A percentile compares a stretch with the other conserved stretches of the same genome.
Evolutionary conservation across 1,139 yeast genomes (phyloP).

Genomic region (Suhomyces wounanorum): DNA sequence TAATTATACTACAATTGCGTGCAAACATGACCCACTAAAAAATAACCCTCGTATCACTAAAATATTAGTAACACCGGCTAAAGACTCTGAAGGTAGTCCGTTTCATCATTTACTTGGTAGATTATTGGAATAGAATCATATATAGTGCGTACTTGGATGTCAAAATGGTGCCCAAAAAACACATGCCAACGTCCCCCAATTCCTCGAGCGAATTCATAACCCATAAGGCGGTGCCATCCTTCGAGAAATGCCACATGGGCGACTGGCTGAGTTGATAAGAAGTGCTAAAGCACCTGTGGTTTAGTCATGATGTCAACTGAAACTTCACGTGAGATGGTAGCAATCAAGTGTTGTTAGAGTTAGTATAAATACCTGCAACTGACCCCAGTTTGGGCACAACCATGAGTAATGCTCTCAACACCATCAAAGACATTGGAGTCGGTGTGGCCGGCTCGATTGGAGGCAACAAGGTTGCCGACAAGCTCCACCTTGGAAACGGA

Average conservation of each 20-base stretch:
- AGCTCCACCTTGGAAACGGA: slow-evolving; percentile 32
- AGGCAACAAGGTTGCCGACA: slow-evolving; percentile 40
- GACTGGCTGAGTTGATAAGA: neutral
- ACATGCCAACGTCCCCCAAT: neutral
- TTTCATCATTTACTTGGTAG: too few species aligned
- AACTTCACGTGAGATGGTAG: neutral
- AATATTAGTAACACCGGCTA: too few species aligned
- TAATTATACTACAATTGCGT: neutral
- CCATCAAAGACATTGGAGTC: slow-evolving; percentile 33
- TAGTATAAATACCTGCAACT: neutral
- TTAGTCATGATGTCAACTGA: too few species aligned
- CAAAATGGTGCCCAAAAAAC: neutral
- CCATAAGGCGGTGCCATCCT: neutral
- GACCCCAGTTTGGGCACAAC: neutral
- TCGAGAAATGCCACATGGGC: neutral
- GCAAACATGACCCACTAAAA: neutral
- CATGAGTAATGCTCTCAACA: slow-evolving; percentile 18
- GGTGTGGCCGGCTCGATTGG: slow-evolving; percentile 37
- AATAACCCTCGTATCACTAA: neutral
- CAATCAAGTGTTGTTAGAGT: neutral
- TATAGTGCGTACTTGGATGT: too few species aligned
- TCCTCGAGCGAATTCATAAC: neutral
- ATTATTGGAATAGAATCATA: too few species aligned
- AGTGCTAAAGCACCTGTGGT: neutral
- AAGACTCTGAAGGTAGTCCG: too few species aligned